These are phyloP conservation scores for Adansonia grandidieri DNA, from an alignment of 441 rosid species.

Conservation along the genomic window DNA sequence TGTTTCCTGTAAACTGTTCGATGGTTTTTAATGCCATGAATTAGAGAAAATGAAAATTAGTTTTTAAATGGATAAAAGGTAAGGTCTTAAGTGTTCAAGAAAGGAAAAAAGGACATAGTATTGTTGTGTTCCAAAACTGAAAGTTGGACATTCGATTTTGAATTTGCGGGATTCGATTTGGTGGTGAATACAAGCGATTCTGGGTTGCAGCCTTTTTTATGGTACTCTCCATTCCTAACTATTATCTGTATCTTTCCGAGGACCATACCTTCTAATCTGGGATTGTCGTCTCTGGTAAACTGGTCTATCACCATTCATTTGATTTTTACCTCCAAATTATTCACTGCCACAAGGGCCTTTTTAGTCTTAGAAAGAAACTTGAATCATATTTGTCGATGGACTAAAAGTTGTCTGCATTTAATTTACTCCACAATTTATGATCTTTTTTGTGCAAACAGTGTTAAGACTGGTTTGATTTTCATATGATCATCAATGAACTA, in stretches of 20 bases:
- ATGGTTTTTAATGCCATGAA: background rate
- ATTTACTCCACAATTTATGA: background rate
- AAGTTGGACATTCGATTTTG: background rate
- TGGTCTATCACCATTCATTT: background rate
- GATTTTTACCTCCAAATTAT: slow-evolving; percentile 4
- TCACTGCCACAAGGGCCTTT: background rate
- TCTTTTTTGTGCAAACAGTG: slow-evolving; percentile 10
- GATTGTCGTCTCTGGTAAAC: background rate
- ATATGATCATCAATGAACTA: slow-evolving; percentile 35
- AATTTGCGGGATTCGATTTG: slow-evolving; percentile 1
- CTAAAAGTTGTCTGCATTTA: background rate
- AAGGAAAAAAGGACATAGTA: background rate
- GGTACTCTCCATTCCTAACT: background rate
- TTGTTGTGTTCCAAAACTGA: background rate
- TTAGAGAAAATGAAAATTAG: background rate
- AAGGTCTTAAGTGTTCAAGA: background rate
- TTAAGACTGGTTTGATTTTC: background rate
- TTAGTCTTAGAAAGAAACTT: slow-evolving; percentile 18
- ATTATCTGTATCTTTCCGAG: background rate
- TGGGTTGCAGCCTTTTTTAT: background rate
- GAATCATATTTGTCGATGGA: slow-evolving; percentile 18
- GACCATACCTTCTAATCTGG: background rate
- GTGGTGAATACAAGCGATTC: slow-evolving; percentile 9
- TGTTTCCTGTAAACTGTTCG: background rate
- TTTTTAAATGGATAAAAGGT: background rate